phyloP scores from a whole-genome alignment of 139 green algal species.

The Zygnema cylindricum region DNA sequence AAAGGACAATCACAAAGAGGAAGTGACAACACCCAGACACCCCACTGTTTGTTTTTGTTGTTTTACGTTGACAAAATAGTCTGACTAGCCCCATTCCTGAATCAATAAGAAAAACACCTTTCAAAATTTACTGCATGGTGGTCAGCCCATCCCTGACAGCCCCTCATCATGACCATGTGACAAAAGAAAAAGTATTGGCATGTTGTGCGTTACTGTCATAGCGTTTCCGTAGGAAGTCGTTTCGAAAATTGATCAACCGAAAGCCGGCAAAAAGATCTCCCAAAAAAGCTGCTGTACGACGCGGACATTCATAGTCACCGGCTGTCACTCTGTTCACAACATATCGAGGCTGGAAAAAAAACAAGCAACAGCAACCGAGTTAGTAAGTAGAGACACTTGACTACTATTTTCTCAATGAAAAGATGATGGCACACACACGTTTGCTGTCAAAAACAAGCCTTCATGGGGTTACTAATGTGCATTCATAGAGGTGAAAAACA shows the following conservation, averaged over 20 bases:
- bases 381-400: conserved; percentile 4
- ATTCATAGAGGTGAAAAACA: not conserved
- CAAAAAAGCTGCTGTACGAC: conserved; percentile 25
- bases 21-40: too few relatives aligned
- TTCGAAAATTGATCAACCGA: conserved; percentile 57
- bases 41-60: too few relatives aligned
- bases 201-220: conserved; percentile 59
- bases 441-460: conserved; percentile 3
- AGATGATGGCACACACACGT: not conserved
- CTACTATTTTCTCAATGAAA: not conserved
- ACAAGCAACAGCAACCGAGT: not conserved
- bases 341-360: conserved; percentile 50
- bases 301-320: conserved; percentile 50
- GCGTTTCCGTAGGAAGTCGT: conserved; percentile 51
- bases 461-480: not conserved
- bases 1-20: too few relatives aligned
- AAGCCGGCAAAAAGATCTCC: conserved; percentile 59
- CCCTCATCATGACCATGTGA: too few relatives aligned
- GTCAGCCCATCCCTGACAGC: too few relatives aligned
- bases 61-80: too few relatives aligned
- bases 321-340: conserved; percentile 59
- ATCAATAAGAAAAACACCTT: too few relatives aligned
- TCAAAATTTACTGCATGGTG: too few relatives aligned
- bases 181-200: too few relatives aligned
- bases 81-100: too few relatives aligned